phyloP scores from a whole-genome alignment of 306 rosid genomes.

The Coriaria nepalensis region DNA sequence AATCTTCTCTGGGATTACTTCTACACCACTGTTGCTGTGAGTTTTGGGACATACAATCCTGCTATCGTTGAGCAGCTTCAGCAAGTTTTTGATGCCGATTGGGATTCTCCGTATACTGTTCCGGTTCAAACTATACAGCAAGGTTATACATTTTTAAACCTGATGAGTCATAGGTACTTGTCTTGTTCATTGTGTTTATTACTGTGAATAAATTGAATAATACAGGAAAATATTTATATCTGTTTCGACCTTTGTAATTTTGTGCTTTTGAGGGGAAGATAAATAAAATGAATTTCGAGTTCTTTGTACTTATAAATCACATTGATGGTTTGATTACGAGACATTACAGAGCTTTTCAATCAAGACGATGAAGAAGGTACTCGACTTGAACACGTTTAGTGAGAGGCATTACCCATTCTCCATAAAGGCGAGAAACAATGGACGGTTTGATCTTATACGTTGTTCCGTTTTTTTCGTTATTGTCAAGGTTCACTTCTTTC shows the following conservation, averaged over 20 bases:
- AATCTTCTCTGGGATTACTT: conserved; percentile 92
- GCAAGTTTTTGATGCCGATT: conserved; percentile 71
- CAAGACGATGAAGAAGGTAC: conserved; percentile 65
- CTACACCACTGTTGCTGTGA: conserved; percentile 69
- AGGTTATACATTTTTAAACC: conserved; percentile 23
- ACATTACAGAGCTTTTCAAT: not conserved
- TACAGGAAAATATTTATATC: too few species aligned
- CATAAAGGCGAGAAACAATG: conserved; percentile 39
- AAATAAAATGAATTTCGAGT: too few species aligned
- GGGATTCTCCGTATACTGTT: conserved; percentile 77
- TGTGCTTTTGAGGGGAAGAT: too few species aligned
- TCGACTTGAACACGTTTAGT: conserved; percentile 76
- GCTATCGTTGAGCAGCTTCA: conserved; percentile 57
- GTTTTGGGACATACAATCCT: conserved; percentile 74
- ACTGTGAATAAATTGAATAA: too few species aligned
- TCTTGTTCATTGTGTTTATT: too few species aligned
- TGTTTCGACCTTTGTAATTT: too few species aligned
- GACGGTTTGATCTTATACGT: conserved; percentile 49
- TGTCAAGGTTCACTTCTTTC: conserved; percentile 35
- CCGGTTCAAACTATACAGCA: conserved; percentile 33
- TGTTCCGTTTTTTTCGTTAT: conserved; percentile 7
- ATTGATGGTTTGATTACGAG: too few species aligned
- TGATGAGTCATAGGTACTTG: conserved; percentile 7
- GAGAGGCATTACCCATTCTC: conserved; percentile 78
- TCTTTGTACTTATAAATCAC: too few species aligned